Conservation (phyloP, 1,139 yeast species). For the Diutina catenulata region DNA sequence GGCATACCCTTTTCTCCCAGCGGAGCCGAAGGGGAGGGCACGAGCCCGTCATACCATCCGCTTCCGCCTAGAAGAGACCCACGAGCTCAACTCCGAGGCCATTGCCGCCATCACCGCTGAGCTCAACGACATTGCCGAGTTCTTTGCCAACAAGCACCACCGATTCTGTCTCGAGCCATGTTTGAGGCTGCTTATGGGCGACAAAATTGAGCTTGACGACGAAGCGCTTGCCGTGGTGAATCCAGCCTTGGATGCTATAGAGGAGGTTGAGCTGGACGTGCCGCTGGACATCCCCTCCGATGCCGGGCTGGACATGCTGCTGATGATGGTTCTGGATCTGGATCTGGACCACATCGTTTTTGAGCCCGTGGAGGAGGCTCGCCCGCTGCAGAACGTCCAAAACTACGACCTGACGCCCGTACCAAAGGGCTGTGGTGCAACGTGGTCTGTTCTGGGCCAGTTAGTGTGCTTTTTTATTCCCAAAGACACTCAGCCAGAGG, state of each 20-base stretch:
- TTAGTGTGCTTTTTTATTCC: conserved; percentile 66
- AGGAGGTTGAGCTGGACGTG: background rate
- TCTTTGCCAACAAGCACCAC: conserved; percentile 42
- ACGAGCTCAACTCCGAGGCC: conserved; percentile 41
- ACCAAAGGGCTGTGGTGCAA: conserved; percentile 89
- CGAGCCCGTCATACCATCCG: conserved; percentile 18
- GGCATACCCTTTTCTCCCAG: conserved; percentile 43
- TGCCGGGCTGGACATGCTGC: background rate
- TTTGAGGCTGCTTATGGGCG: conserved; percentile 72
- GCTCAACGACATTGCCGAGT: conserved; percentile 44
- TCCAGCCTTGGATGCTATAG: conserved; percentile 11
- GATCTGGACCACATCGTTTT: too few relatives aligned
- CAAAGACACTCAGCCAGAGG: background rate
- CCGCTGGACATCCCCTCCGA: too few relatives aligned
- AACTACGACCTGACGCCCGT: conserved; percentile 43
- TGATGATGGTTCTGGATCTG: conserved; percentile 4
- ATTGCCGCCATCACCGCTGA: conserved; percentile 37
- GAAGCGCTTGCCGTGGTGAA: conserved; percentile 19
- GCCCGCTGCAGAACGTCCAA: conserved; percentile 1
- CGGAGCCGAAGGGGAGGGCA: conserved; percentile 12
- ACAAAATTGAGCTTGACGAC: conserved; percentile 45
- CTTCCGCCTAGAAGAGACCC: conserved; percentile 71
- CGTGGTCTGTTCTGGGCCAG: conserved; percentile 72
- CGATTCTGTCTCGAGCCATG: conserved; percentile 74
- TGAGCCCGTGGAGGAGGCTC: too few relatives aligned